These are phyloP conservation scores for Jatropha podagrica DNA, from an alignment of 441 rosid genomes.

Conservation along the genomic window DNA sequence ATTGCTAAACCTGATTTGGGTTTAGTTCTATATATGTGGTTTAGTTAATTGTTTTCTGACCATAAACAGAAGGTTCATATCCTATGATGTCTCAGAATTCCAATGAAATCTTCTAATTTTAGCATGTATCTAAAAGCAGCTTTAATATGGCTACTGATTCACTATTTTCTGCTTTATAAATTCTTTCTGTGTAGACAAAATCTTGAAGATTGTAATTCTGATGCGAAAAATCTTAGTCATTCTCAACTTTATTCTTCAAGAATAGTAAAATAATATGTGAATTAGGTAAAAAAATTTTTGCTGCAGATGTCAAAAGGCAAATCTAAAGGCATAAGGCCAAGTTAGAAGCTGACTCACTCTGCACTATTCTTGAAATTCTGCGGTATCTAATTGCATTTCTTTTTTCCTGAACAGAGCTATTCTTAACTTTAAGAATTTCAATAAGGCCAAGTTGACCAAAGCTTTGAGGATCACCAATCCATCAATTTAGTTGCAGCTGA, in stretches of 20 bases:
- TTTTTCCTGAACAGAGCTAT: slow-evolving; percentile 18
- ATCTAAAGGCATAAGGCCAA: slow-evolving; percentile 24
- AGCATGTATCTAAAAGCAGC: background rate
- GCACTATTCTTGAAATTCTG: slow-evolving; percentile 35
- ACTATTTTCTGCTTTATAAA: background rate
- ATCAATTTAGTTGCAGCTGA: slow-evolving; percentile 49
- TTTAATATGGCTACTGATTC: background rate
- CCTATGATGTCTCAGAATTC: background rate
- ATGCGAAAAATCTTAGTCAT: background rate
- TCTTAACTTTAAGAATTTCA: slow-evolving; percentile 29
- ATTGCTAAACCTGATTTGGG: slow-evolving; percentile 14
- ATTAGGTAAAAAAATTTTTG: background rate
- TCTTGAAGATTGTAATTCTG: background rate
- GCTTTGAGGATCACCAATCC: slow-evolving; percentile 18
- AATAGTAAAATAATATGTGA: background rate
- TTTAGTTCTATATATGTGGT: slow-evolving; percentile 10
- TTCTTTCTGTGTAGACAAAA: background rate
- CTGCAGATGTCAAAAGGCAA: slow-evolving; percentile 3
- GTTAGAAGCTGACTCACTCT: slow-evolving; percentile 41
- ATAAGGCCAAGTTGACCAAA: slow-evolving; percentile 48
- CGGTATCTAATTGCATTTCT: slow-evolving; percentile 29
- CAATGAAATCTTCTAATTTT: background rate
- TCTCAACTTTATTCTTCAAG: background rate
- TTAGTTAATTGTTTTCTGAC: slow-evolving; percentile 19
- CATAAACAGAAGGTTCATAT: background rate